Conservation (phyloP, 2,329 filamentous ascomycete species). For the Trichoderma gracile region DNA sequence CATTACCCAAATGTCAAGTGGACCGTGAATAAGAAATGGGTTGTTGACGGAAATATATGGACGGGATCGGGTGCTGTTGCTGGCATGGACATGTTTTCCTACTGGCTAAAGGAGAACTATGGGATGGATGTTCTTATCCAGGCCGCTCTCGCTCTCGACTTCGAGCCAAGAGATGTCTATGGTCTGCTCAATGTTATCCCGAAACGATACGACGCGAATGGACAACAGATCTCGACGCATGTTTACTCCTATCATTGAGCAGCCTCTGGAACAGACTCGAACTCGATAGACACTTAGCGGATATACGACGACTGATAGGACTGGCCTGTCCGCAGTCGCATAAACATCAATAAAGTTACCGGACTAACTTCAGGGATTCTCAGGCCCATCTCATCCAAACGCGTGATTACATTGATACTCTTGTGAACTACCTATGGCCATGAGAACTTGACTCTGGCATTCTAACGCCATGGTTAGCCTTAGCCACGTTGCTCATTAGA, state of each 20-base stretch:
- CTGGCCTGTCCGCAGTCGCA: too few species aligned
- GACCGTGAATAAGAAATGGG: slow-evolving; percentile 47
- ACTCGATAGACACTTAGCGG: too few species aligned
- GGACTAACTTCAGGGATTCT: too few species aligned
- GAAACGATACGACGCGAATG: slow-evolving; percentile 33
- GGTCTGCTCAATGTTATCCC: slow-evolving; percentile 36
- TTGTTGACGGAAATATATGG: slow-evolving; percentile 49
- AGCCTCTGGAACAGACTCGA: neutral
- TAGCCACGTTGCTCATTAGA: neutral
- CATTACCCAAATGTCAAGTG: slow-evolving; percentile 46
- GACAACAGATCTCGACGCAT: slow-evolving; percentile 36
- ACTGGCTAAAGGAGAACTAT: slow-evolving; percentile 43
- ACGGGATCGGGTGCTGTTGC: slow-evolving; percentile 48
- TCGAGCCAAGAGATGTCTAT: slow-evolving; percentile 40
- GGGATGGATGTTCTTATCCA: slow-evolving; percentile 35
- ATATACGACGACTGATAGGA: too few species aligned
- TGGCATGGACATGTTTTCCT: slow-evolving; percentile 47
- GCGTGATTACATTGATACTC: too few species aligned
- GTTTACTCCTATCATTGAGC: slow-evolving; percentile 19
- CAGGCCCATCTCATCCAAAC: too few species aligned
- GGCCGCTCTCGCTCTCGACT: slow-evolving; percentile 36
- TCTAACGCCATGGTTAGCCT: neutral
- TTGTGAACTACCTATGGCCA: too few species aligned
- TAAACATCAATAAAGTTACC: too few species aligned
- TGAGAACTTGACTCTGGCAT: too few species aligned